Evolutionary conservation across 1,284 basidiomycete genomes (phyloP), one percentile per base, ranked within the genome.

Genomic region (Ceratobasidium sp.): DNA sequence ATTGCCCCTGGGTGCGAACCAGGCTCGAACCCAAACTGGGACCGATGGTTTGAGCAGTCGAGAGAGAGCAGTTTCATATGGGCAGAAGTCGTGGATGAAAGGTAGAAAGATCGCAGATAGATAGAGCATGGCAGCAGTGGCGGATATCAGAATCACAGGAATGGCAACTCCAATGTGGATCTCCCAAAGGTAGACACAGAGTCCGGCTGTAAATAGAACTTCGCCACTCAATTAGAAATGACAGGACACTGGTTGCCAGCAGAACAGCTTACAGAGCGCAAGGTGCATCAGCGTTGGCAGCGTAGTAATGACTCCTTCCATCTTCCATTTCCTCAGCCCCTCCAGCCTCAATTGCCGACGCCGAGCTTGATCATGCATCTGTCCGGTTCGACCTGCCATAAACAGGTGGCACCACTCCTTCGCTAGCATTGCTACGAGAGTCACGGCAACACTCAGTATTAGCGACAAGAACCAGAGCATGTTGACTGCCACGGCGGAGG

Each of bases 401-500:
- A 72, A 59, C 23, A 21, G 38, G 46, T 52, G 38, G 69, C 69
- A 66, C 62, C 62, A 66, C 13, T 66, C 62, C 14, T 66, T 66
- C 5, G 62, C 47, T 23, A 66, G 62, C 46, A 66, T 66, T 21
- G 47, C 62, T 14, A 66, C 18, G 9, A 66, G 49, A 1, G 64
- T 43, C 8, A 52, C 50, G 4, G 64, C 64, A 41, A 69, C 21
- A 30, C 50, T 55, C n/a, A 66, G 35, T n/a, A 46, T 52, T 13
- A 66, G 62, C 1, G 62, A 66, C 35, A 66, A 30, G 1, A 50
- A 11, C 62, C 62, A 66, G 4, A 66, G 21, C 8, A 52, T 52
- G 21, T 66, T 66, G 6, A 66, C 49, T 13, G 41, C 8, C n/a
- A 66, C 49, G 8, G 62, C 62, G 2, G 49, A 38, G n/a, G 9